A percentile compares a stretch with the other conserved stretches of the same genome.
Conservation (phyloP, 108 stramenopile species). For the Stephanodiscus triporus region DNA sequence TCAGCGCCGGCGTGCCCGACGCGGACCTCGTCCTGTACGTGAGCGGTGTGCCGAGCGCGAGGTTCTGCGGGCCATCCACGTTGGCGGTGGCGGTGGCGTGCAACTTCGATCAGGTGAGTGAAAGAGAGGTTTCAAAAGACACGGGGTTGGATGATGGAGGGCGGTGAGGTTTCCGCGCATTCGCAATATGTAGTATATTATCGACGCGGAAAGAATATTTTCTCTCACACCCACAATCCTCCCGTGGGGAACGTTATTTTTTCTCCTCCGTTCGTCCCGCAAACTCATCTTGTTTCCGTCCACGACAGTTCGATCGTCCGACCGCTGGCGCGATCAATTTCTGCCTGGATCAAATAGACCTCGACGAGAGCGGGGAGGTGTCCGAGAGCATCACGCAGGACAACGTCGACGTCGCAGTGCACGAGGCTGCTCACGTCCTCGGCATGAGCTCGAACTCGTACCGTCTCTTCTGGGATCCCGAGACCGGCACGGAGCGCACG, state of each 20-base stretch:
- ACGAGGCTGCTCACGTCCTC: conserved; percentile 82
- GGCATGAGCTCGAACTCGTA: conserved; percentile 80
- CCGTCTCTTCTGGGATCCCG: conserved; percentile 82
- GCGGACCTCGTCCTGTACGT: conserved; percentile 80
- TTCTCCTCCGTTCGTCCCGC: too few species aligned
- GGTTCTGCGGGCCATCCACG: conserved; percentile 76
- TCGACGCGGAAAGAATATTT: neutral
- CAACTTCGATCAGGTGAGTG: conserved; percentile 65
- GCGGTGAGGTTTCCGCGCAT: neutral
- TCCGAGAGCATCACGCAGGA: conserved; percentile 62
- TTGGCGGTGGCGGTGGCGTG: conserved; percentile 82
- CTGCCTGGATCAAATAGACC: conserved; percentile 73
- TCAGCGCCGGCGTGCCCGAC: conserved; percentile 62
- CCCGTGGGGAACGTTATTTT: neutral
- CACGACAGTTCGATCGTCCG: conserved; percentile 69
- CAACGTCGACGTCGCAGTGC: conserved; percentile 79
- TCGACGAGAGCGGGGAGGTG: conserved; percentile 64
- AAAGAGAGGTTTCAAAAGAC: neutral
- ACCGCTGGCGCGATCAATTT: conserved; percentile 85
- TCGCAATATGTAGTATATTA: neutral
- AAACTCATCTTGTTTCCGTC: neutral
- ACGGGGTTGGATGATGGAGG: neutral
- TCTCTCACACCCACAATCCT: neutral
- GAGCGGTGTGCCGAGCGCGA: conserved; percentile 64
- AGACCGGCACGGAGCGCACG: conserved; percentile 68